A percentile compares a stretch with the other conserved stretches of the same genome.
These are phyloP conservation scores for Backusella tarrabulga DNA, from an alignment of 192 early-diverging fungal species.

Conservation along the genomic window DNA sequence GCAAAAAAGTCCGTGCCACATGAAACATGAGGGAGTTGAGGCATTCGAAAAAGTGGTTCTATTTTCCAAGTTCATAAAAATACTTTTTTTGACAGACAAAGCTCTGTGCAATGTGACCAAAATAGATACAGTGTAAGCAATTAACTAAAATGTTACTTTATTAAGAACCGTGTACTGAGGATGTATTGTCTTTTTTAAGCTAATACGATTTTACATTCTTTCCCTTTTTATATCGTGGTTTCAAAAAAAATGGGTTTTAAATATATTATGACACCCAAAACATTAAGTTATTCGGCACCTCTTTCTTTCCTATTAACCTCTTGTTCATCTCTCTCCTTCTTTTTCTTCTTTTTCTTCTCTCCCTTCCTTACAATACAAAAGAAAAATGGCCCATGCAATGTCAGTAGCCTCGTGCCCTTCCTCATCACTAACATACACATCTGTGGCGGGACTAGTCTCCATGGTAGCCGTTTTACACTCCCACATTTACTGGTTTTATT, in stretches of 20 bases:
- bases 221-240: background rate
- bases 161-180: background rate
- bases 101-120: background rate
- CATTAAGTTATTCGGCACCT: background rate
- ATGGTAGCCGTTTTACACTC: slow-evolving; percentile 4
- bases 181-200: background rate
- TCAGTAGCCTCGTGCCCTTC: background rate
- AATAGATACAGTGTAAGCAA: background rate
- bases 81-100: background rate
- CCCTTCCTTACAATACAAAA: background rate
- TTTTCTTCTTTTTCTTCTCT: background rate
- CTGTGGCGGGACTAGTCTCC: background rate
- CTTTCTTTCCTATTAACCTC: slow-evolving; percentile 2
- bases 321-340: background rate
- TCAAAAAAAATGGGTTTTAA: background rate
- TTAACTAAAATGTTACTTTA: background rate
- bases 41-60: background rate
- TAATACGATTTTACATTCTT: background rate
- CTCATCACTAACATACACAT: background rate
- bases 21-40: background rate
- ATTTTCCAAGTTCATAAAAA: background rate
- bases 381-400: background rate
- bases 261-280: background rate
- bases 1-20: slow-evolving; percentile 3
- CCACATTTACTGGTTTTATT: background rate